Evolutionary conservation across 1,284 basidiomycete species (phyloP), one percentile per base, ranked within the genome.

Genomic region (Vanrija sp.): DNA sequence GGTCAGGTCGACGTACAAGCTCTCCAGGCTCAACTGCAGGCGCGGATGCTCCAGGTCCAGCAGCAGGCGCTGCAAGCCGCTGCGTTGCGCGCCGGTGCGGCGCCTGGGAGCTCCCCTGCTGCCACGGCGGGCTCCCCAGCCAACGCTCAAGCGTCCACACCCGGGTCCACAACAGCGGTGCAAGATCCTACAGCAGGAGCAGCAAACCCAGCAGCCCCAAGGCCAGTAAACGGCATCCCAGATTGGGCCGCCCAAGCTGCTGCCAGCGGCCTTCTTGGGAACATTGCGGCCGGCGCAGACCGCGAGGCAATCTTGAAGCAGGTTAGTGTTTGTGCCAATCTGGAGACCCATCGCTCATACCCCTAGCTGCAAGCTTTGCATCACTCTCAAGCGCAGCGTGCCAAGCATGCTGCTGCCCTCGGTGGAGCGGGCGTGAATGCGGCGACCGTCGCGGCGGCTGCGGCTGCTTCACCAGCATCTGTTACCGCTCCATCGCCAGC

Each of bases 281-380:
- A 54, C 36, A 43, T 65, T 20, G 53, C 49, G n/a, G 18, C 48
- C 24, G 65, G 63, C 2, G 53, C 56, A 3, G 67, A 61, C 39
- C 65, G 64, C n/a, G 69, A 73, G 23, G 66, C 66, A 14, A 68
- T 73, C 38, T 63, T 73, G 61, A 69, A 68, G 54, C 71, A 73
- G 63, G 68, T 69, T 25, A 53, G 68, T 63, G 7, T 7, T 15
- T 15, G 19, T 37, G 23, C 16, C 35, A 25, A 5, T 39, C n/a
- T 8, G 16, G 18, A n/a, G 38, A 1, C 3, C 8, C n/a, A 18
- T 9, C 18, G 15, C 49, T 47, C 36, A 49, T 22, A 6, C 5
- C 18, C 9, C 2, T 49, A 70, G 68, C 50, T 72, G 15, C 67
- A 69, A 45, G 67, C 65, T 3, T 53, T 70, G 37, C 67, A 67